Evolutionary conservation across 495 filamentous ascomycete genomes (phyloP).

Genomic region (Tetracladium marchalianum): DNA sequence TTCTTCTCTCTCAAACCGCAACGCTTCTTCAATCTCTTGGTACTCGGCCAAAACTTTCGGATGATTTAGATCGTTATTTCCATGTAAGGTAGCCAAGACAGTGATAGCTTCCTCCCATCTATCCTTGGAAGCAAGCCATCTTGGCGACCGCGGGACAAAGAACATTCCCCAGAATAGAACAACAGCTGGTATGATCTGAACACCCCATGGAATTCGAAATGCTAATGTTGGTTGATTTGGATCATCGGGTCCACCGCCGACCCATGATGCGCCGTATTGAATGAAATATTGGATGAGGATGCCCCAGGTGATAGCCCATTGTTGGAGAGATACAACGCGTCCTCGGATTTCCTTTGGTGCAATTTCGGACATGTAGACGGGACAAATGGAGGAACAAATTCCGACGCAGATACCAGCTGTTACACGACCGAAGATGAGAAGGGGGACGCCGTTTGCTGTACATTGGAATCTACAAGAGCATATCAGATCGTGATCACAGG

Average conservation of each 20-base stretch:
- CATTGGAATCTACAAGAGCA: conserved; percentile 38
- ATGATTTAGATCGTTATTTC: conserved; percentile 46
- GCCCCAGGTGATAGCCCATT: conserved; percentile 73
- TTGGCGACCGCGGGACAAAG: conserved; percentile 62
- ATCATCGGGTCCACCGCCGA: conserved; percentile 47
- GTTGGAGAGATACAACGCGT: conserved; percentile 61
- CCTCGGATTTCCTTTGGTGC: conserved; percentile 71
- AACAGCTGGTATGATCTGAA: conserved; percentile 62
- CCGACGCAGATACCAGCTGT: conserved; percentile 66
- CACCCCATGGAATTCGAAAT: conserved; percentile 65
- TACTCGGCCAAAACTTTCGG: conserved; percentile 56
- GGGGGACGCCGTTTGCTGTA: conserved; percentile 47
- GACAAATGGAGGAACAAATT: conserved; percentile 64
- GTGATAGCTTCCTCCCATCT: conserved; percentile 64
- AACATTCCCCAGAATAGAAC: conserved; percentile 57
- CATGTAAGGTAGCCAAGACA: conserved; percentile 57
- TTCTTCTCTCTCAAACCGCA: conserved; percentile 52
- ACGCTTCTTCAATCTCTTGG: conserved; percentile 55
- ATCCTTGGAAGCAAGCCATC: conserved; percentile 66
- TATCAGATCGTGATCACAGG: not conserved
- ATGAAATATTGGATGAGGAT: conserved; percentile 60
- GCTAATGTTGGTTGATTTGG: conserved; percentile 46
- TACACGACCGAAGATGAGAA: conserved; percentile 61
- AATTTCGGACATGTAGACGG: conserved; percentile 72
- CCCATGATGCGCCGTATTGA: conserved; percentile 57